phyloP scores from a whole-genome alignment of 1,284 basidiomycete genomes.

The Macrocystidia cucumis region DNA sequence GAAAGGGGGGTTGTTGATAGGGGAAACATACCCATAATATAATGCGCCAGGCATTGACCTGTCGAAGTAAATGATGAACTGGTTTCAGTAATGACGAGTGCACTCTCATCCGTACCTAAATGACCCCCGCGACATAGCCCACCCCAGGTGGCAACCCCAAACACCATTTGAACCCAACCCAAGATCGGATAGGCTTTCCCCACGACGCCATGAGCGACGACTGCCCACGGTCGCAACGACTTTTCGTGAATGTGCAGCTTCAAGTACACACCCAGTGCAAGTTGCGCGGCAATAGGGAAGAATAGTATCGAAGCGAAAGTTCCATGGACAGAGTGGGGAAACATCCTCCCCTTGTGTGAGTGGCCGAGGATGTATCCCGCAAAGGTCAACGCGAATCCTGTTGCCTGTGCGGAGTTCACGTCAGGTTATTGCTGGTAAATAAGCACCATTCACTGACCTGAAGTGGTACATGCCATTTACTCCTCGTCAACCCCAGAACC shows the following conservation, averaged over 20 bases:
- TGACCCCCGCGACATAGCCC: slow-evolving; percentile 66
- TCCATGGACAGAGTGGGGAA: slow-evolving; percentile 66
- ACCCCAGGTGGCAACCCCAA: slow-evolving; percentile 58
- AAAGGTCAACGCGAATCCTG: slow-evolving; percentile 62
- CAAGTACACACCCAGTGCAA: slow-evolving; percentile 79
- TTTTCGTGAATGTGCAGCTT: slow-evolving; percentile 88
- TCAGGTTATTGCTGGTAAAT: too few species aligned
- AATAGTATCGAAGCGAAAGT: slow-evolving; percentile 65
- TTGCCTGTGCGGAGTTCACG: slow-evolving; percentile 32
- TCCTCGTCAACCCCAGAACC: slow-evolving; percentile 77
- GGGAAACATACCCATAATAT: slow-evolving; percentile 62
- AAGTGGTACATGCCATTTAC: slow-evolving; percentile 80
- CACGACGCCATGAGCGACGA: slow-evolving; percentile 70
- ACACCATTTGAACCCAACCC: slow-evolving; percentile 84
- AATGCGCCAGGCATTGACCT: slow-evolving; percentile 83
- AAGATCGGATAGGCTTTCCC: slow-evolving; percentile 85
- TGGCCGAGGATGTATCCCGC: slow-evolving; percentile 76
- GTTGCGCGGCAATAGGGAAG: slow-evolving; percentile 60
- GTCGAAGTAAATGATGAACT: slow-evolving; percentile 5
- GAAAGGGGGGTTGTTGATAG: not conserved
- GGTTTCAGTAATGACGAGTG: not conserved
- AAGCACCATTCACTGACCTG: slow-evolving; percentile 40
- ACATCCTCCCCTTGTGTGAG: slow-evolving; percentile 70
- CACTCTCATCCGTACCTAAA: slow-evolving; percentile 42
- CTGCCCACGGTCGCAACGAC: slow-evolving; percentile 67